These are phyloP conservation scores for Penicillium fimorum DNA, from an alignment of 495 filamentous ascomycete species.

Conservation along the genomic window DNA sequence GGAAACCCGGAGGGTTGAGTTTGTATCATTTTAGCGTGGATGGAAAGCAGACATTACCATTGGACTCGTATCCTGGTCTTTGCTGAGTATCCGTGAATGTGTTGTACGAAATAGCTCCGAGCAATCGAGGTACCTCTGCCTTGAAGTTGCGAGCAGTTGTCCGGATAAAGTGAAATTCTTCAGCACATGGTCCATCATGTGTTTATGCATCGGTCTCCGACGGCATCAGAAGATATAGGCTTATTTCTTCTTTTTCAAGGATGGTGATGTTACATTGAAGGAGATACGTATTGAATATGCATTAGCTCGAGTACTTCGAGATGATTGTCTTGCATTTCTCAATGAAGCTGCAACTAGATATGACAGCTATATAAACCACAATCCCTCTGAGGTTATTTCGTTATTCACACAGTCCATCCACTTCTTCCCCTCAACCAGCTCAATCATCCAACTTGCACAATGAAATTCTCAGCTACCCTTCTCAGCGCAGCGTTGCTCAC, in stretches of 20 bases:
- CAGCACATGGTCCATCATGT: background rate
- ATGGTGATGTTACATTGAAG: constrained; percentile 1
- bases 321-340: background rate
- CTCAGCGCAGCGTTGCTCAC: constrained; percentile 26
- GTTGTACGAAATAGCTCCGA: no score
- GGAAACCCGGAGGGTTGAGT: background rate
- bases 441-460: constrained; percentile 3
- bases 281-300: background rate
- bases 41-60: background rate
- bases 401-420: background rate
- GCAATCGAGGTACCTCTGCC: background rate
- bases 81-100: background rate
- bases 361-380: background rate
- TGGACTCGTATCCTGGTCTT: background rate
- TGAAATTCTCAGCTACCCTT: constrained; percentile 32
- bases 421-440: background rate
- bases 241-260: background rate
- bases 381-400: background rate
- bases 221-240: background rate
- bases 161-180: background rate
- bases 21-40: background rate
- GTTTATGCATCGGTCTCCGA: constrained; percentile 1
- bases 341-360: background rate
- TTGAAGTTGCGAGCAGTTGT: background rate
- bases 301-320: background rate